phyloP scores from a whole-genome alignment of 768 basidiomycete genomes.

The Hemileccinum impolitum region DNA sequence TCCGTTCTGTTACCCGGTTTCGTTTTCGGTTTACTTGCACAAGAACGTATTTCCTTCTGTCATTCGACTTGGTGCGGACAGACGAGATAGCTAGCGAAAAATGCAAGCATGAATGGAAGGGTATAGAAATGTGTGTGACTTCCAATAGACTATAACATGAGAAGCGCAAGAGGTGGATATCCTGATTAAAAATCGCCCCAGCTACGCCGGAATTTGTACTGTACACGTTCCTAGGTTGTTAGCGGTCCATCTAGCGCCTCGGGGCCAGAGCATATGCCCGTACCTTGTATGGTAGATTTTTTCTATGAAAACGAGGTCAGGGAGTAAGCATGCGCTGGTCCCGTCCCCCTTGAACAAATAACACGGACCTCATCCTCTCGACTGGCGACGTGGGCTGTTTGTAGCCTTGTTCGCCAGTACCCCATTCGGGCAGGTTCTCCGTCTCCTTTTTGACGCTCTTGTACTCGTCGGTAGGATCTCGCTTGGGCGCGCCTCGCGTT shows the following conservation, averaged over 20 bases:
- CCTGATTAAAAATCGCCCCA: constrained; percentile 78
- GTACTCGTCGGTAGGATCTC: constrained; percentile 64
- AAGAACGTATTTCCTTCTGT: constrained; percentile 3
- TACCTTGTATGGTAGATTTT: constrained; percentile 89
- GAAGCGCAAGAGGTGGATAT: constrained; percentile 5
- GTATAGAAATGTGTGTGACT: constrained; percentile 28
- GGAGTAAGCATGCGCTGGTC: constrained; percentile 1
- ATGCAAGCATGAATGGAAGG: constrained; percentile 7
- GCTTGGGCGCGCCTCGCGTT: constrained; percentile 56
- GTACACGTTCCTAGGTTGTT: constrained; percentile 53
- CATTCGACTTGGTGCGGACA: neutral
- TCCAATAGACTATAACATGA: constrained; percentile 8
- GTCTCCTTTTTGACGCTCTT: constrained; percentile 52
- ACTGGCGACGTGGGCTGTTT: constrained; percentile 65
- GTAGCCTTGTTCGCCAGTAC: constrained; percentile 66
- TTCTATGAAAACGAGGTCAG: constrained; percentile 37
- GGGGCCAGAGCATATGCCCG: constrained; percentile 8
- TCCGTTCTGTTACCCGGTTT: neutral
- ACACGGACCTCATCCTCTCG: constrained; percentile 69
- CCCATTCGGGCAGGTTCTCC: constrained; percentile 63
- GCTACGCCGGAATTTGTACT: constrained; percentile 87
- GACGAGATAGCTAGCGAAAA: neutral
- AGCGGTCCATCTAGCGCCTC: constrained; percentile 37
- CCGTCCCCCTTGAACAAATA: neutral
- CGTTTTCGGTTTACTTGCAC: too few species aligned